Evolutionary conservation across 2,329 filamentous ascomycete genomes (phyloP).

Genomic region (Talaromyces albobiverticillius): DNA sequence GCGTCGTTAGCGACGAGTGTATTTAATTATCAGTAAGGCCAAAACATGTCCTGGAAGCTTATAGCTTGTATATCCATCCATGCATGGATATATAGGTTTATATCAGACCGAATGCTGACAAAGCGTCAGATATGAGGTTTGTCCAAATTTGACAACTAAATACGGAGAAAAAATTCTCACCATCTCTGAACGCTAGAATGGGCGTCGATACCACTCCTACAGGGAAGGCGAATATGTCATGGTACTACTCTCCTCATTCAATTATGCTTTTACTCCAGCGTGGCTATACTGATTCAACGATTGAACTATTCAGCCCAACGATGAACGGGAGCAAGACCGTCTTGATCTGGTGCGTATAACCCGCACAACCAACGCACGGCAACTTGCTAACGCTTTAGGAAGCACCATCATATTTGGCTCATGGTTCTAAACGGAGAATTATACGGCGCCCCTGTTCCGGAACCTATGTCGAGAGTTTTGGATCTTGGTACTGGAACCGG

Average conservation of each 20-base stretch:
- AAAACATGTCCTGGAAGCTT: no score
- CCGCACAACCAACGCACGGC: neutral
- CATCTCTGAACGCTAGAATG: constrained; percentile 2
- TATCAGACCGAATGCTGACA: neutral
- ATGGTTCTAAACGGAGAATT: constrained; percentile 17
- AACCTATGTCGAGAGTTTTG: neutral
- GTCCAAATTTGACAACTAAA: neutral
- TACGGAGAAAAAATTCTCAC: no score
- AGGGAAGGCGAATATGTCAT: constrained; percentile 10
- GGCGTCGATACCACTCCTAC: constrained; percentile 10
- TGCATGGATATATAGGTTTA: no score
- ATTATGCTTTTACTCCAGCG: neutral
- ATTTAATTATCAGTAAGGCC: constrained; percentile 1
- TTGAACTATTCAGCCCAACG: constrained; percentile 1
- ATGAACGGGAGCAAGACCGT: constrained; percentile 9
- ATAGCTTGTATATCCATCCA: no score
- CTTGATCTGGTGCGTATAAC: constrained; percentile 8
- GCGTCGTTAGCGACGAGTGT: constrained; percentile 1
- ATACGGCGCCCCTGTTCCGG: constrained; percentile 17
- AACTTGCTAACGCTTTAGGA: neutral
- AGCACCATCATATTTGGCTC: constrained; percentile 22
- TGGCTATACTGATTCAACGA: neutral
- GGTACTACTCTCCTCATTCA: neutral
- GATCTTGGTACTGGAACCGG: constrained; percentile 13
- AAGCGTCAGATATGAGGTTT: neutral